Percentiles rank a stretch among this genome's conserved stretches.
Evolutionary conservation across 345 rosid genomes (phyloP).

Genomic region (Eutrema yunnanense): DNA sequence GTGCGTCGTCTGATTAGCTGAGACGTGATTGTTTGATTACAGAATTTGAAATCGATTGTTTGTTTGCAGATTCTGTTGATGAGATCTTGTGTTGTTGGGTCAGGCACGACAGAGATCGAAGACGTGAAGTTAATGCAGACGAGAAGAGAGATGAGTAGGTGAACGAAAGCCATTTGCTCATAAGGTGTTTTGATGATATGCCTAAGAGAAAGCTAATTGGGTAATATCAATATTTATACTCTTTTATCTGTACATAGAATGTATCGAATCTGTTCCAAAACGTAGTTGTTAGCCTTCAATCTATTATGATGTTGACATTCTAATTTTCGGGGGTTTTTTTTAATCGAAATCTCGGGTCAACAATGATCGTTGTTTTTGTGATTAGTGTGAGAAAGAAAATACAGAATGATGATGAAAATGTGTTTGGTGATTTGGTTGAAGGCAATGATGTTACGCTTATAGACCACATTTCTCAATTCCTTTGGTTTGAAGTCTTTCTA

Average conservation of each 20-base stretch:
- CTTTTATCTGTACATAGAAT: constrained; percentile 12
- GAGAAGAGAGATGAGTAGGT: constrained; percentile 21
- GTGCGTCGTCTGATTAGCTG: constrained; percentile 17
- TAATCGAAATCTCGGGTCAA: neutral
- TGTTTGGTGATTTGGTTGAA: constrained; percentile 31
- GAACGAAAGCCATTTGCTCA: constrained; percentile 11
- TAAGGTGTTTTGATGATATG: constrained; percentile 13
- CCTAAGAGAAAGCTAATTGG: neutral
- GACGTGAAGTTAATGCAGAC: constrained; percentile 16
- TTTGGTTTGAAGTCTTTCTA: constrained; percentile 31
- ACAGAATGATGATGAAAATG: neutral
- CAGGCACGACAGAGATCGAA: constrained; percentile 22
- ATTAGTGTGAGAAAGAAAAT: neutral
- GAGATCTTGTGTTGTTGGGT: constrained; percentile 20
- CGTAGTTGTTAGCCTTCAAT: constrained; percentile 25
- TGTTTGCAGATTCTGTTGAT: constrained; percentile 33
- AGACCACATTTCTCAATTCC: constrained; percentile 20
- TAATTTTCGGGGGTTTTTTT: neutral
- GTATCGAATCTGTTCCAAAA: constrained; percentile 10
- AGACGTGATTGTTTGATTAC: constrained; percentile 22
- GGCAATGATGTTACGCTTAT: constrained; percentile 29
- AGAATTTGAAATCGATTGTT: constrained; percentile 27
- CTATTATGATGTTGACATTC: constrained; percentile 22
- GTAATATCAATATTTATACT: constrained; percentile 16
- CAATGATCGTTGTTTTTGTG: neutral